A percentile compares a stretch with the other conserved stretches of the same genome.
Conservation (phyloP, 768 basidiomycete genomes). For the Tricholoma furcatifolium region DNA sequence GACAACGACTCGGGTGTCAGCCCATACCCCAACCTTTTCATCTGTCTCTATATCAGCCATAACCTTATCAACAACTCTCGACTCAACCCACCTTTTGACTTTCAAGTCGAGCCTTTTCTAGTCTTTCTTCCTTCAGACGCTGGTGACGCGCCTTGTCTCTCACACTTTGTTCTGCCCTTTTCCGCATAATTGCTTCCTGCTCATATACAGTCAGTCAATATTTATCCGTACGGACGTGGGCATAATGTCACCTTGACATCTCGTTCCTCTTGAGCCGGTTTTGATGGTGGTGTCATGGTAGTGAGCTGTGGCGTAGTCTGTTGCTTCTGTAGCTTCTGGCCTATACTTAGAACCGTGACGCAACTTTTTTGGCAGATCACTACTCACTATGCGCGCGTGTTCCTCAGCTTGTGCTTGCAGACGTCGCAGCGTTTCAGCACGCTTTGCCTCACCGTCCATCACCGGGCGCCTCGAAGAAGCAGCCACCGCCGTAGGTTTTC, state of each 20-base stretch:
- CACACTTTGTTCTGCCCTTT: conserved; percentile 35
- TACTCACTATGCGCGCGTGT: conserved; percentile 18
- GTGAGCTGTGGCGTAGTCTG: conserved; percentile 1
- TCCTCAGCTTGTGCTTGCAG: conserved; percentile 25
- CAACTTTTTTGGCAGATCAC: not conserved
- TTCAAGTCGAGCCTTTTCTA: conserved; percentile 14
- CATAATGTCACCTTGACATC: conserved; percentile 6
- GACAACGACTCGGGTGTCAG: conserved; percentile 21
- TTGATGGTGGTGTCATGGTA: not conserved
- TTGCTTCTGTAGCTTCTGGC: conserved; percentile 2
- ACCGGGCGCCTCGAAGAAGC: not conserved
- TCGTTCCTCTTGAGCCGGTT: not conserved
- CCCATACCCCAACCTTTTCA: too few species aligned
- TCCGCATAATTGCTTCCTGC: conserved; percentile 23
- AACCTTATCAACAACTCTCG: too few species aligned
- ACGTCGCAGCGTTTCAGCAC: conserved; percentile 21
- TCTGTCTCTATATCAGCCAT: too few species aligned
- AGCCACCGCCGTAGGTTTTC: conserved; percentile 1
- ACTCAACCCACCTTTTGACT: not conserved
- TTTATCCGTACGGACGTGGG: too few species aligned
- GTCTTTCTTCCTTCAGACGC: conserved; percentile 22
- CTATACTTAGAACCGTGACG: not conserved
- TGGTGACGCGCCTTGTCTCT: conserved; percentile 33
- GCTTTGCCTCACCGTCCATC: conserved; percentile 16
- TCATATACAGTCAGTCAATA: not conserved